Evolutionary conservation across 2,329 filamentous ascomycete species (phyloP).

Genomic region (Ophiostoma ulmi): DNA sequence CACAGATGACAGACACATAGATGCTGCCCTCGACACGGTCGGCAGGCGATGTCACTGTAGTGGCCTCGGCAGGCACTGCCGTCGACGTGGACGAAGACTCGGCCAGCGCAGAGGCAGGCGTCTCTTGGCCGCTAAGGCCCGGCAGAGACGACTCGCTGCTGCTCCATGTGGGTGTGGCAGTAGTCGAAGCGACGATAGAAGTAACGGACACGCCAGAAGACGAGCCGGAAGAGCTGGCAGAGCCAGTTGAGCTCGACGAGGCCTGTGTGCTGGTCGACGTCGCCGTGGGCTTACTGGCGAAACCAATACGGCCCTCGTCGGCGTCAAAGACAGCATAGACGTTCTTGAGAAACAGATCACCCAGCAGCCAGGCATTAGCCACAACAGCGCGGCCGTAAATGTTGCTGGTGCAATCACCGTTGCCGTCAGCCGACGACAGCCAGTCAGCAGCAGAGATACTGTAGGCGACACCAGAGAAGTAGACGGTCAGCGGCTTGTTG

Average conservation of each 20-base stretch:
- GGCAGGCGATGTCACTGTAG: constrained; percentile 29
- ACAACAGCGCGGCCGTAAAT: constrained; percentile 69
- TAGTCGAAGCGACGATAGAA: constrained; percentile 14
- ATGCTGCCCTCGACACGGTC: constrained; percentile 29
- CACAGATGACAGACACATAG: constrained; percentile 28
- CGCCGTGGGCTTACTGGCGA: constrained; percentile 19
- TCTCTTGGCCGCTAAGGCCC: constrained; percentile 39
- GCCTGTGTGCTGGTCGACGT: constrained; percentile 14
- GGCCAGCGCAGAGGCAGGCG: constrained; percentile 30
- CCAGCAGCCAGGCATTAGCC: constrained; percentile 67
- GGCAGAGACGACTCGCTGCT: constrained; percentile 24
- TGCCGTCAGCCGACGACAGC: constrained; percentile 43
- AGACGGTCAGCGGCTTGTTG: constrained; percentile 54
- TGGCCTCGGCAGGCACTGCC: constrained; percentile 25
- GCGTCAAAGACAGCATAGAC: constrained; percentile 82
- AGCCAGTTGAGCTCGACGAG: constrained; percentile 5
- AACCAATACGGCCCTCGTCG: constrained; percentile 54
- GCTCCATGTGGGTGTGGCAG: background rate
- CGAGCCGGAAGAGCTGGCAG: constrained; percentile 23
- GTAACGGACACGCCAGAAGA: constrained; percentile 24
- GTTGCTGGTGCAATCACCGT: constrained; percentile 59
- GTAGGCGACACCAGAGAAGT: constrained; percentile 64
- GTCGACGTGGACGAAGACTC: constrained; percentile 27
- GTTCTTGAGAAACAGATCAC: constrained; percentile 83
- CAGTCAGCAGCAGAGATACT: constrained; percentile 67